These are phyloP conservation scores for Cylindrotheca closterium DNA, from an alignment of 108 stramenopile genomes.

Conservation along the genomic window DNA sequence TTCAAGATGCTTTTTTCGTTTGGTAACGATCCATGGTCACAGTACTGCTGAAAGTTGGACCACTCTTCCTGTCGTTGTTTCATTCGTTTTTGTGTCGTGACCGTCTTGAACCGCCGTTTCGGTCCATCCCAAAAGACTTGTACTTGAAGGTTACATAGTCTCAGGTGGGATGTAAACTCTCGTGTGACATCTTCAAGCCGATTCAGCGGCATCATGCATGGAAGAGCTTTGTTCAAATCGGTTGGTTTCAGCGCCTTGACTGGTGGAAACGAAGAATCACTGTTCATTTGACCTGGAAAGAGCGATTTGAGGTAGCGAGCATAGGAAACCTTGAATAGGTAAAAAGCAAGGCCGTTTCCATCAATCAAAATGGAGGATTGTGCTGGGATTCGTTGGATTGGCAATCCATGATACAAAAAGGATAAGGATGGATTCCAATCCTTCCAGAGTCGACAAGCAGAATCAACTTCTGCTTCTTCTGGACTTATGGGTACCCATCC, in stretches of 20 bases:
- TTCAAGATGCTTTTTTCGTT: conserved; percentile 11
- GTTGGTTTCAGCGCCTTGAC: conserved; percentile 9
- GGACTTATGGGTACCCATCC: conserved; percentile 19
- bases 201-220: conserved; percentile 45
- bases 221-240: conserved; percentile 33
- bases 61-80: conserved; percentile 30
- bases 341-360: conserved; percentile 61
- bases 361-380: conserved; percentile 54
- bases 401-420: conserved; percentile 2
- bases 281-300: background rate
- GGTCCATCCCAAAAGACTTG: conserved; percentile 61
- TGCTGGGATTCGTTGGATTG: conserved; percentile 21
- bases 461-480: background rate
- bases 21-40: conserved; percentile 44
- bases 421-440: conserved; percentile 26
- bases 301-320: conserved; percentile 27
- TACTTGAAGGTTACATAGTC: conserved; percentile 24
- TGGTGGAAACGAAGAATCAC: conserved; percentile 12
- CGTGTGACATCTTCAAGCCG: conserved; percentile 41
- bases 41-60: conserved; percentile 39
- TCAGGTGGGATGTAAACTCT: conserved; percentile 36
- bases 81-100: conserved; percentile 21
- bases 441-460: conserved; percentile 6
- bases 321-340: conserved; percentile 54
- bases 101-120: conserved; percentile 35